Base-by-base conservation (phyloP, 139 green algal species). In the Klebsormidium nitens region DNA sequence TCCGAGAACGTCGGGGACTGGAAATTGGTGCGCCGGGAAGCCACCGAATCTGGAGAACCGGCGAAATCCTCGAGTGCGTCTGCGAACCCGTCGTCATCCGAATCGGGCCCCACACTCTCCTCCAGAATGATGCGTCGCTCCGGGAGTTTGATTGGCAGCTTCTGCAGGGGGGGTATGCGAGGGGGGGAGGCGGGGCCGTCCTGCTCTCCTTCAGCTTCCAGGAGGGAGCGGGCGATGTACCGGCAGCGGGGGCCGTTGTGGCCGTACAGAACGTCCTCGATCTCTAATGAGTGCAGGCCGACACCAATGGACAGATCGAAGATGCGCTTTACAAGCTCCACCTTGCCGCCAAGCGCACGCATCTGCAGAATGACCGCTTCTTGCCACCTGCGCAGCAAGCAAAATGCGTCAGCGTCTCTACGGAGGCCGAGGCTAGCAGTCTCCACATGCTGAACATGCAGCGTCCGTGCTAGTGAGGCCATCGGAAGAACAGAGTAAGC, bases 221-320 rank as follows among this genome's bases (percentile, higher is more conserved):
- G 56, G 14, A 71, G 8, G 11, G 71, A 78, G 48, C 61, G 57
- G 0, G 34, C 46, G n/a, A 78, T 47, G 35, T 66, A 58, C 34
- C 62, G 62, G 56, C 37, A 65, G 36, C 8, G 38, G 36, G 29
- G 32, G 35, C 62, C 69, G 68, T 3, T 67, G 59, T 0, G 55
- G 4, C 80, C 89, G 49, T 89, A 73, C 26, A 95, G 75, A 55
- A 86, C 39, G 57, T 95, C 89, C 5, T 90, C 79, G 8, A 95
- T 83, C 64, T 89, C 79, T 34, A 90, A 75, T 0, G 66, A 47
- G 11, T 66, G 77, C 34, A 90, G 31, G 1, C 14, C 56, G 23
- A 76, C 29, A 2, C 55, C 66, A 38, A 80, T 35, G 28, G 23
- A 29, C 36, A 69, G n/a, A 36, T 79, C 72, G 40, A 17, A 68